A percentile compares a stretch with the other conserved stretches of the same genome.
phyloP scores from a whole-genome alignment of 306 rosid species.

The Potentilla sterilis region DNA sequence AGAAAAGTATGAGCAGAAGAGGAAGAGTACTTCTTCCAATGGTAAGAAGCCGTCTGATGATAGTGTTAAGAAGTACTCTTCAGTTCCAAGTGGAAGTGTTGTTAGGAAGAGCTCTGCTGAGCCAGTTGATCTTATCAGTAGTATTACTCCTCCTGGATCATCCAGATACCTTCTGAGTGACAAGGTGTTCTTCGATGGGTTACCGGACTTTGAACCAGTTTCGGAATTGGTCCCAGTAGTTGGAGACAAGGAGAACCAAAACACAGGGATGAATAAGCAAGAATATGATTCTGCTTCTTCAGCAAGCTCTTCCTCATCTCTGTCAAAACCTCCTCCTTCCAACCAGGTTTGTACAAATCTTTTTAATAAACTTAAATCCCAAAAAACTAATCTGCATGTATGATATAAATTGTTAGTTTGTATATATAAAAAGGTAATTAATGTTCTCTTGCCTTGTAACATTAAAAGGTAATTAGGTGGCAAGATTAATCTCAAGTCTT shows the following conservation, averaged over 20 bases:
- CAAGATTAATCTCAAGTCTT: background rate
- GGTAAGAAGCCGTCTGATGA: conserved; percentile 6
- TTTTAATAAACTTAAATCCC: background rate
- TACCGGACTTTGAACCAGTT: conserved; percentile 38
- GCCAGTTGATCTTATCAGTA: conserved; percentile 32
- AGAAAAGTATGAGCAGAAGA: conserved; percentile 33
- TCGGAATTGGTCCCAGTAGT: conserved; percentile 27
- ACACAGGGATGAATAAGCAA: conserved; percentile 15
- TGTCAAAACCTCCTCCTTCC: conserved; percentile 40
- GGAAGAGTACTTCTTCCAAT: conserved; percentile 13
- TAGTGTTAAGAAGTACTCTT: conserved; percentile 25
- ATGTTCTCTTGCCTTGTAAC: background rate
- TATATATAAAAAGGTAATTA: background rate
- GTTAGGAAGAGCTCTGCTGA: conserved; percentile 41
- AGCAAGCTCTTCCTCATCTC: conserved; percentile 39
- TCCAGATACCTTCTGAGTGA: conserved; percentile 67
- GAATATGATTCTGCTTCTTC: conserved; percentile 25
- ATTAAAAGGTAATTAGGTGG: background rate
- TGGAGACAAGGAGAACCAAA: conserved; percentile 29
- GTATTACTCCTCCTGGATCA: conserved; percentile 56
- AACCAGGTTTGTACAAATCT: conserved; percentile 50
- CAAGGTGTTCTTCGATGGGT: conserved; percentile 37
- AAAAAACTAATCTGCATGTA: background rate
- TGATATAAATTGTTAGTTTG: background rate
- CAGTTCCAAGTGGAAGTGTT: conserved; percentile 23